Percentiles rank a stretch among this genome's conserved stretches.
phyloP scores from a whole-genome alignment of 768 basidiomycete genomes.

The Hemileccinum impolitum region DNA sequence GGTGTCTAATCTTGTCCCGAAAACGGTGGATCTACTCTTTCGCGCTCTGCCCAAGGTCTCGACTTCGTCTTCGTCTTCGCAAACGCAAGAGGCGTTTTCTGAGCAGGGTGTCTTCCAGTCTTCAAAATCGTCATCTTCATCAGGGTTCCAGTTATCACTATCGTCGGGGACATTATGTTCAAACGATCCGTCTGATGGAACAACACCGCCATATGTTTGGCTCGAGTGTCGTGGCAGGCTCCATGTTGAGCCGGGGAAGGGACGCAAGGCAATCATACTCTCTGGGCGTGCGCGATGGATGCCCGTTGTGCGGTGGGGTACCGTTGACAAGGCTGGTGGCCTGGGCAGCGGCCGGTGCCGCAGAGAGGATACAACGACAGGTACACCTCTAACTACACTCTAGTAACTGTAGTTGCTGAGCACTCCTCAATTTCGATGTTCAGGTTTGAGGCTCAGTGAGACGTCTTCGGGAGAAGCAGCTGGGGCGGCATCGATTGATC shows the following conservation, averaged over 20 bases:
- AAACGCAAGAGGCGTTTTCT: background rate
- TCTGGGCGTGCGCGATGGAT: slow-evolving; percentile 72
- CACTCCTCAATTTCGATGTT: background rate
- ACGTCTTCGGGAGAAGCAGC: background rate
- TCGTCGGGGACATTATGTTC: background rate
- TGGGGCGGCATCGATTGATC: background rate
- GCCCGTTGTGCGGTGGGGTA: slow-evolving; percentile 59
- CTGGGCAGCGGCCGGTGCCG: background rate
- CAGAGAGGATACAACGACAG: slow-evolving; percentile 19
- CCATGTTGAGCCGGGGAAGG: slow-evolving; percentile 91
- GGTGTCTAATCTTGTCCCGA: slow-evolving; percentile 32
- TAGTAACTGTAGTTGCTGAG: background rate
- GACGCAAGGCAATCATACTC: slow-evolving; percentile 92
- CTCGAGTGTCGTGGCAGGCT: slow-evolving; percentile 86
- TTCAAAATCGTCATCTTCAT: slow-evolving; percentile 1
- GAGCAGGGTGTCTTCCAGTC: background rate
- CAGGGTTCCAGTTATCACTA: background rate
- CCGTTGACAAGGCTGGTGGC: slow-evolving; percentile 49
- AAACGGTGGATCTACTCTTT: slow-evolving; percentile 81
- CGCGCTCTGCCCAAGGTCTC: slow-evolving; percentile 64
- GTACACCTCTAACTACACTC: background rate
- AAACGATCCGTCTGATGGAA: background rate
- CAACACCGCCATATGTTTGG: slow-evolving; percentile 66
- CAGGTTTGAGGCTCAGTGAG: slow-evolving; percentile 8
- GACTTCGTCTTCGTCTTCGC: background rate